Base-by-base conservation (phyloP, 495 filamentous ascomycete species). In the Melanomma pulvis-pyrius region DNA sequence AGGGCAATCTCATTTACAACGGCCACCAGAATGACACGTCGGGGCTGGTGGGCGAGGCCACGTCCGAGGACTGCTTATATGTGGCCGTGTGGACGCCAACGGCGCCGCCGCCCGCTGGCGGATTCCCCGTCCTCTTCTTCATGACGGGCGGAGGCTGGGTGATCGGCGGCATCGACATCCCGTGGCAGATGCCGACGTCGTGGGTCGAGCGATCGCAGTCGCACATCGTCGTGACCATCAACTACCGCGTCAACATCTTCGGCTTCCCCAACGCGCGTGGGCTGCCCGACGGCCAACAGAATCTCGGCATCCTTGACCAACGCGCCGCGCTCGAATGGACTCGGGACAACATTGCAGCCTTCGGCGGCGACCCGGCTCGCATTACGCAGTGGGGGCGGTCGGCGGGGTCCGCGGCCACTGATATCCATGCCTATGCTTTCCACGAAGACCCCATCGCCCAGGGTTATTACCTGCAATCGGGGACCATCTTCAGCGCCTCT, bases 381-480 rank as follows among this genome's bases (percentile, higher is more conserved):
- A 53, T 71, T 26, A 68, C 61, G 24, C 34, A 68, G 15, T 71
- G 68, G 36, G 68, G 68, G 2, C 26, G 68, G 48, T 59, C 51
- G 21, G 68, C 68, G 2, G 68, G 68, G 4, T 80, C 86, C 17
- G 90, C 88, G 64, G 87, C 84, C 12, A 86, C 90, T 82, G 9
- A 76, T 89, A 24, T 89, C 87, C 57, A 78, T 77, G 19, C 71
- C 30, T 78, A 76, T 64, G 73, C 73, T n/a, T 71, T 63, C 21
- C 59, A 53, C 9, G 30, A 72, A 19, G 71, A 78, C 54, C 75
- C 73, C n/a, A 76, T 78, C 51, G 75, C 70, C 71, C 81, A 83
- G 65, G 88, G 88, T 15, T 74, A 90, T 71, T 82, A 84, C 74
- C 84, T 71, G 1, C 89, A 90, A 77, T 89, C 88, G 7, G 87